These are phyloP conservation scores for Solanum hybrid DNA, from an alignment of 305 asterid genomes.

Conservation along the genomic window DNA sequence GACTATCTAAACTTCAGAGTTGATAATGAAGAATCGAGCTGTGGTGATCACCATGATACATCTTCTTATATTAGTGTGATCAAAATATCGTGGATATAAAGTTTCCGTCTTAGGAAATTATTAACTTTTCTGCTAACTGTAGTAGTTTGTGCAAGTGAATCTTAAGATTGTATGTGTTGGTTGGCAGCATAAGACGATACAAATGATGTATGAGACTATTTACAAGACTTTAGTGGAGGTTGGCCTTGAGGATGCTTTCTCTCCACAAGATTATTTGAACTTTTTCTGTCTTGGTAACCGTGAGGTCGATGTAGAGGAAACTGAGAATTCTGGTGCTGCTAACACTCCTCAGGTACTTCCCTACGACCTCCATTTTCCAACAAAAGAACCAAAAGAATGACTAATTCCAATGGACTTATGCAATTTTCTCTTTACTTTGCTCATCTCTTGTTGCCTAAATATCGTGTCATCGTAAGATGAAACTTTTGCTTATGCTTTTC, in stretches of 20 bases:
- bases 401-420: background rate
- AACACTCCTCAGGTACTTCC: conserved; percentile 43
- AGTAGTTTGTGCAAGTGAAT: background rate
- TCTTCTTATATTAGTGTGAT: background rate
- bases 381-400: background rate
- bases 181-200: conserved; percentile 66
- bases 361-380: background rate
- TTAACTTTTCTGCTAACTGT: background rate
- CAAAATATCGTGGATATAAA: background rate
- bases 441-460: background rate
- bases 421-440: background rate
- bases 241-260: conserved; percentile 43
- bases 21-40: background rate
- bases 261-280: conserved; percentile 68
- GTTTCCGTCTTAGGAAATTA: background rate
- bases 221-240: conserved; percentile 52
- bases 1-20: background rate
- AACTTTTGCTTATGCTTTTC: background rate
- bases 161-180: background rate
- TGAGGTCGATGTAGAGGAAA: conserved; percentile 25
- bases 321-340: conserved; percentile 17
- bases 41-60: background rate
- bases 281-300: conserved; percentile 82
- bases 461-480: conserved; percentile 5
- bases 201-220: conserved; percentile 70